phyloP scores from a whole-genome alignment of 1,284 basidiomycete genomes.

The Malassezia restricta region DNA sequence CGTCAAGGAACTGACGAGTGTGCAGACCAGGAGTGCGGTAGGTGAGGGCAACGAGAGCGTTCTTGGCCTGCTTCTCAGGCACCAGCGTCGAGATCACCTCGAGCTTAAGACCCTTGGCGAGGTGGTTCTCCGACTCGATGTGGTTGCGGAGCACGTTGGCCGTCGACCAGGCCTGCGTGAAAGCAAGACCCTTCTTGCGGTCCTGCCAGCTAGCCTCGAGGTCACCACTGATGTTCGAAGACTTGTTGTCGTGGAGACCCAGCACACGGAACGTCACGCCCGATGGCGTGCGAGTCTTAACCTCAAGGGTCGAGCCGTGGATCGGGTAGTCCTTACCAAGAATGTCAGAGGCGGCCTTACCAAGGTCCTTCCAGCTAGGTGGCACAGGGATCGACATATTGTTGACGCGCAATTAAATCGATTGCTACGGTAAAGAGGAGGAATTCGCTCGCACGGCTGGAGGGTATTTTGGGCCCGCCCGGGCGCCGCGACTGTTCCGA shows the following conservation, averaged over 20 bases:
- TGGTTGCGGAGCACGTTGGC: slow-evolving; percentile 75
- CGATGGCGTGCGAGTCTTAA: slow-evolving; percentile 83
- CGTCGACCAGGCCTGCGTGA: slow-evolving; percentile 62
- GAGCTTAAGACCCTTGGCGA: slow-evolving; percentile 90
- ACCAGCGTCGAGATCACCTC: slow-evolving; percentile 74
- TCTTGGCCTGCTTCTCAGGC: slow-evolving; percentile 60
- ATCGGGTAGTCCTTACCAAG: slow-evolving; percentile 87
- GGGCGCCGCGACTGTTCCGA: not conserved
- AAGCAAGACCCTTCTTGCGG: slow-evolving; percentile 42
- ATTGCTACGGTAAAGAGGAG: not conserved
- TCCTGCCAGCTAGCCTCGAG: slow-evolving; percentile 46
- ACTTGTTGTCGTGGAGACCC: slow-evolving; percentile 44
- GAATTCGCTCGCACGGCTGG: not conserved
- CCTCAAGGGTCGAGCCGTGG: slow-evolving; percentile 54
- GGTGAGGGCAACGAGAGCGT: slow-evolving; percentile 64
- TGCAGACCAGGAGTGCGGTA: slow-evolving; percentile 97
- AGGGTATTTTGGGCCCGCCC: not conserved
- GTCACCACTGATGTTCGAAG: slow-evolving; percentile 43
- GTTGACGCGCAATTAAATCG: not conserved
- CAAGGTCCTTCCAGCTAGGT: slow-evolving; percentile 49
- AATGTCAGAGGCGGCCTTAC: slow-evolving; percentile 81
- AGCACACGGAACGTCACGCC: slow-evolving; percentile 48
- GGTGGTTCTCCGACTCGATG: slow-evolving; percentile 92
- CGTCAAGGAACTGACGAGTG: slow-evolving; percentile 77
- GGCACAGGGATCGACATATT: slow-evolving; percentile 28